Evolutionary conservation across 208 protist genomes (phyloP), one percentile per base, ranked within the genome.

Genomic region (Crithidia mellificae): DNA sequence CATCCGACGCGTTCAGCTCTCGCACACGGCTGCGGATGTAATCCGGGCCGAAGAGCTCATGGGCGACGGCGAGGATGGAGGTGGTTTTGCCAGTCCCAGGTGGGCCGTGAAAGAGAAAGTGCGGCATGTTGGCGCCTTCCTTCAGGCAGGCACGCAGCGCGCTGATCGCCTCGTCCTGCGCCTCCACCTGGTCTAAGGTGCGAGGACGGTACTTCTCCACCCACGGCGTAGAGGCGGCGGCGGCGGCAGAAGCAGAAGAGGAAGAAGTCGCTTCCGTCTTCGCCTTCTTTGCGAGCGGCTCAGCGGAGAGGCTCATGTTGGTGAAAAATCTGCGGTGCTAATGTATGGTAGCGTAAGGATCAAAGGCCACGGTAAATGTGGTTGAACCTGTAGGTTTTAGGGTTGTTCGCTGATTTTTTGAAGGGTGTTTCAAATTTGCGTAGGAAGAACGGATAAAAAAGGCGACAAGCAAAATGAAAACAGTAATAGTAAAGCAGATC

Each of bases 1-100:
- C 98, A 83, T 99, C 98, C 15, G 97, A 99, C 3, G 99, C 99
- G 81, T 99, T 99, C n/a, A 99, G 86, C 86, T 99, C 99, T 24
- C 98, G 83, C 44, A 99, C 98, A 12, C 98, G 84, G 41, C 58
- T 74, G 65, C 75, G 64, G 49, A 92, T 84, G 66, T 92, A 93
- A 46, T 96, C 87, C 3, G 88, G 97, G 22, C 98, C 98, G 83
- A 97, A 99, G 0, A 99, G 79, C 66, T 99, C 87, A 17, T 90
- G 84, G 7, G 98, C 97, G 17, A 99, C 77, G 2, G 99, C 98
- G 1, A 99, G 88, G 50, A 99, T 99, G 11, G 98, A 95, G 0
- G 98, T 99, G 27, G 99, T 99, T 80, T 99, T 99, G 25, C 99
- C 92, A 1, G 91, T 97, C 30, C 98, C 98, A 6, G 98, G 98